Conservation (phyloP, 345 rosid species). For the Ricinus communis region DNA sequence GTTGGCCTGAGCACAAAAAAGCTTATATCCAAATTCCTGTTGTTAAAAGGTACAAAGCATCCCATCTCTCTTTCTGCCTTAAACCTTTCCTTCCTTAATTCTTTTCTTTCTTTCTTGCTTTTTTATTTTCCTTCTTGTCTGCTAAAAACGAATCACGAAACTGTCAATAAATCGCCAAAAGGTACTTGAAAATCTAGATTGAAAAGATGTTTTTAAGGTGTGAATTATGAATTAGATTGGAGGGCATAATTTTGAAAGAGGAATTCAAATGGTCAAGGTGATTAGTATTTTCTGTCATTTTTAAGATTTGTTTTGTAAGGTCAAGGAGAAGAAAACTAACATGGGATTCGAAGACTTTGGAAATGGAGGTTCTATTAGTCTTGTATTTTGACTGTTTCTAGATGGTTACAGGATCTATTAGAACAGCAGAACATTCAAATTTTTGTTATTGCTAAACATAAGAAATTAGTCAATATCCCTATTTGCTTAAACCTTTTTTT, state of each 20-base stretch:
- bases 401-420: too few species aligned
- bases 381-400: constrained; percentile 24
- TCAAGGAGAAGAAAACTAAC: not conserved
- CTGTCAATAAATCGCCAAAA: not conserved
- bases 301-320: not conserved
- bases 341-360: not conserved
- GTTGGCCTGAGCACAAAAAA: constrained; percentile 46
- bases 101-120: not conserved
- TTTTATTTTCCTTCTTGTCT: not conserved
- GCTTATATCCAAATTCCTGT: constrained; percentile 41
- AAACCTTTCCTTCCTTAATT: not conserved
- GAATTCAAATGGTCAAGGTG: not conserved
- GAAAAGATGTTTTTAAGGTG: not conserved
- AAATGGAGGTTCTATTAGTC: not conserved
- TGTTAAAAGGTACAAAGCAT: constrained; percentile 52
- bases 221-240: not conserved
- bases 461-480: too few species aligned
- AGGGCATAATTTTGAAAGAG: not conserved
- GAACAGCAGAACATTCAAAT: not conserved
- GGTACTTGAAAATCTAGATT: not conserved
- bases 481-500: too few species aligned
- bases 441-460: not conserved
- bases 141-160: not conserved
- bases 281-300: not conserved
- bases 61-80: constrained; percentile 19